A percentile compares a stretch with the other conserved stretches of the same genome.
phyloP scores from a whole-genome alignment of 768 basidiomycete species.

The Termitomyces sp. region DNA sequence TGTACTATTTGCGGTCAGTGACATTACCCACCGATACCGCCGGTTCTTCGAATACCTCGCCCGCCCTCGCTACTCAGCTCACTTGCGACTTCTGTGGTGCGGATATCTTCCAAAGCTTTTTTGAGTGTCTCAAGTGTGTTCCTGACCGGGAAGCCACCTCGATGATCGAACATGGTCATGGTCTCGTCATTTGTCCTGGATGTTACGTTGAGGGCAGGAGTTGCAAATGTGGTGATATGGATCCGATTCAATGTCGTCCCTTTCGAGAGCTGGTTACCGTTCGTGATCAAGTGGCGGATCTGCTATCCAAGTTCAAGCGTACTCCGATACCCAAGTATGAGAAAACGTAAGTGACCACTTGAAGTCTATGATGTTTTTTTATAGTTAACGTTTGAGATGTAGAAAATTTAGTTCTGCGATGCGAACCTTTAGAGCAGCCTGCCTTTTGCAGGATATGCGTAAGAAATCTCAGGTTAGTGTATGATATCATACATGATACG shows the following conservation, averaged over 20 bases:
- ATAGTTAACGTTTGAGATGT: not conserved
- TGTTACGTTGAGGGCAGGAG: slow-evolving; percentile 77
- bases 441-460: slow-evolving; percentile 19
- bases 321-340: not conserved
- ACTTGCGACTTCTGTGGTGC: slow-evolving; percentile 76
- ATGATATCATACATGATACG: not conserved
- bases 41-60: not conserved
- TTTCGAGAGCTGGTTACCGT: slow-evolving; percentile 40
- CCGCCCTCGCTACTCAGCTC: slow-evolving; percentile 23
- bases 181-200: slow-evolving; percentile 56
- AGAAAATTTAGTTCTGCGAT: not conserved
- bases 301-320: slow-evolving; percentile 4
- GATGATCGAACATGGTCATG: slow-evolving; percentile 27
- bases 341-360: not conserved
- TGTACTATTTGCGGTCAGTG: slow-evolving; percentile 12
- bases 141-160: not conserved
- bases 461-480: slow-evolving; percentile 7
- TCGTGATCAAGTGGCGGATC: slow-evolving; percentile 26
- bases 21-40: not conserved
- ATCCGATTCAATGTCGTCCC: slow-evolving; percentile 50
- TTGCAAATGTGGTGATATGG: slow-evolving; percentile 59
- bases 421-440: slow-evolving; percentile 25
- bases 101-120: slow-evolving; percentile 80
- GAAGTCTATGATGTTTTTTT: too few species aligned
- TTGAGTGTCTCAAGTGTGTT: slow-evolving; percentile 57